Conservation (phyloP, 176 grass and related monocot genomes). For the Hyparrhenia diplandra region DNA sequence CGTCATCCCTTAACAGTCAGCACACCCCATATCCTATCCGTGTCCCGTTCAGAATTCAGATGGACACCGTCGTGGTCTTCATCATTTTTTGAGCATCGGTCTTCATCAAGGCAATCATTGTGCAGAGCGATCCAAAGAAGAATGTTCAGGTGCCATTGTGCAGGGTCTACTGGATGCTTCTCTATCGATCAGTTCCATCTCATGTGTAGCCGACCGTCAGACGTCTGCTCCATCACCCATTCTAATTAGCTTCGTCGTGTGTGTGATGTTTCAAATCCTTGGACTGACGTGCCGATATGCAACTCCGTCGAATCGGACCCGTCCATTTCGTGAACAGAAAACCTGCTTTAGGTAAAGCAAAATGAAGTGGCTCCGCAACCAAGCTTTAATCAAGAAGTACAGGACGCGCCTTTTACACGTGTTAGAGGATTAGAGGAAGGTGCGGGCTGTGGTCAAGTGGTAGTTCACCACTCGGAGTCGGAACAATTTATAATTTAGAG, state of each 20-base stretch:
- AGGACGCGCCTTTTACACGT: neutral
- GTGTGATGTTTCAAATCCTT: neutral
- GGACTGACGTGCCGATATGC: neutral
- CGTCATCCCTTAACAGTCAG: too few relatives aligned
- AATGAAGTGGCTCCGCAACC: neutral
- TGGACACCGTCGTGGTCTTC: neutral
- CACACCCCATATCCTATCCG: too few relatives aligned
- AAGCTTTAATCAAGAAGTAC: neutral
- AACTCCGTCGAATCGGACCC: neutral
- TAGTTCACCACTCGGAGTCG: too few relatives aligned
- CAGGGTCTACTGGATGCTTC: constrained; percentile 1
- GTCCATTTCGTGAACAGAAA: too few relatives aligned
- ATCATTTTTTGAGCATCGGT: too few relatives aligned
- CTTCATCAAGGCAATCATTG: neutral
- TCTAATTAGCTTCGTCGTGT: neutral
- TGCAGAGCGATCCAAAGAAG: neutral
- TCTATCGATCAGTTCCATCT: neutral
- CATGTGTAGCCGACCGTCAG: neutral
- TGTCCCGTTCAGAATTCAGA: too few relatives aligned
- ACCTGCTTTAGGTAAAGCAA: neutral
- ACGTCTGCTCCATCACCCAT: neutral
- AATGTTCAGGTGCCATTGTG: too few relatives aligned
- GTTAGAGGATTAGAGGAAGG: too few relatives aligned
- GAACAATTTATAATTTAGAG: too few relatives aligned
- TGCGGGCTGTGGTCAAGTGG: too few relatives aligned